A percentile compares a stretch with the other conserved stretches of the same genome.
Conservation (phyloP, 116 monocot genomes). For the Papilionanthe hybrid region DNA sequence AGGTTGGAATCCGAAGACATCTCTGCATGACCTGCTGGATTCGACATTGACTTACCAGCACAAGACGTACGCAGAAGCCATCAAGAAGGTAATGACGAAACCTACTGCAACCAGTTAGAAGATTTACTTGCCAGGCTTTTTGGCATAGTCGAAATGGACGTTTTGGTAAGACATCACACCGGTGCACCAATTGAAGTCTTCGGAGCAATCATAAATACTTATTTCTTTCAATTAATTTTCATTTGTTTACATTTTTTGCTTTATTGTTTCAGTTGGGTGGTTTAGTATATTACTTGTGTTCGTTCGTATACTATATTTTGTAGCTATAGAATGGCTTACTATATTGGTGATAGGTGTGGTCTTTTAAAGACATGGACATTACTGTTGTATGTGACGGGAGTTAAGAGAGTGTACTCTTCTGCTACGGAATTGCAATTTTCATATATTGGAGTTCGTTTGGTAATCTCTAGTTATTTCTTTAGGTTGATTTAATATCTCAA, state of each 20-base stretch:
- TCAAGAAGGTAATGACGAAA: constrained; percentile 56
- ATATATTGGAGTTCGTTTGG: no score
- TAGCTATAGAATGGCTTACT: neutral
- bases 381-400: no score
- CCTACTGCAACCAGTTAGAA: constrained; percentile 49
- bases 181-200: neutral
- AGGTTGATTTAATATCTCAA: no score
- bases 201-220: neutral
- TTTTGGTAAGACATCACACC: neutral
- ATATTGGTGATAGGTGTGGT: neutral
- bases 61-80: constrained; percentile 82
- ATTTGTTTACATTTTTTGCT: neutral
- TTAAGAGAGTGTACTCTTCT: no score
- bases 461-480: no score
- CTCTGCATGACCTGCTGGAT: constrained; percentile 79
- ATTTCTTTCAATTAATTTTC: neutral
- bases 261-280: neutral
- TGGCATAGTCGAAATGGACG: neutral
- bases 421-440: no score
- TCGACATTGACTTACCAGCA: constrained; percentile 95
- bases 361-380: no score
- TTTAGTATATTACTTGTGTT: neutral
- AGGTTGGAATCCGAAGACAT: constrained; percentile 95
- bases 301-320: neutral
- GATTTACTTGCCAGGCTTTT: neutral